Evolutionary conservation across 2,329 filamentous ascomycete genomes (phyloP).

Genomic region (Pseudopyrenochaeta lycopersici): DNA sequence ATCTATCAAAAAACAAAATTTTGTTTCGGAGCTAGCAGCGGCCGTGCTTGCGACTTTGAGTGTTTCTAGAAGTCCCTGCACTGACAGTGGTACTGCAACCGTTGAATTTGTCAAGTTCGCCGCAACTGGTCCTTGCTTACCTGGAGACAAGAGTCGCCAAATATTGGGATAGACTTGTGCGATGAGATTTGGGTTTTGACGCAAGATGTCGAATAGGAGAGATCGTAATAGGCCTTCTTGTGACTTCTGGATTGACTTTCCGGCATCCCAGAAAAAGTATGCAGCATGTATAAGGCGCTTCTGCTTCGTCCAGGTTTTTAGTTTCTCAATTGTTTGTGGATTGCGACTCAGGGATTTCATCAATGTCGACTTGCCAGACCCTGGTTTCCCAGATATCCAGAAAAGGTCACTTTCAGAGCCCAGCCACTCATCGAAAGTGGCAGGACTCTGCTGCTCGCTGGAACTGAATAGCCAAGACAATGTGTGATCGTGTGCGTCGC

Average conservation of each 20-base stretch:
- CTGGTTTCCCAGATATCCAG: slow-evolving; percentile 56
- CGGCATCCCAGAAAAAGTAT: slow-evolving; percentile 12
- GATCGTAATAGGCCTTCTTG: slow-evolving; percentile 8
- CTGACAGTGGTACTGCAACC: not conserved
- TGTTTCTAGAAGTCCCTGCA: not conserved
- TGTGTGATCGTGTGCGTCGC: not conserved
- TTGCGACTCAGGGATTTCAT: slow-evolving; percentile 38
- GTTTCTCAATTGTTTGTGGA: not conserved
- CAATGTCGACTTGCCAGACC: slow-evolving; percentile 58
- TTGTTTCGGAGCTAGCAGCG: not conserved
- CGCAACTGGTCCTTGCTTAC: not conserved
- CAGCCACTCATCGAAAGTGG: slow-evolving; percentile 18
- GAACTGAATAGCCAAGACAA: not conserved
- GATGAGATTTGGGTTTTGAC: not conserved
- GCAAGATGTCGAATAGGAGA: slow-evolving; percentile 8
- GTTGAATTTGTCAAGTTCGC: not conserved
- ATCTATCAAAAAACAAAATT: slow-evolving; percentile 16
- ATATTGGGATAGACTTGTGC: not conserved
- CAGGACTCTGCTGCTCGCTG: not conserved
- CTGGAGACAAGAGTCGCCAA: not conserved
- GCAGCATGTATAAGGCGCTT: not conserved
- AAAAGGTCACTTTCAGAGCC: slow-evolving; percentile 9
- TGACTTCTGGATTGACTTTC: slow-evolving; percentile 11
- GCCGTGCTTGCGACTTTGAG: not conserved
- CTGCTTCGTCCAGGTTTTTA: not conserved